These are phyloP conservation scores for Eucalyptus polybractea DNA, from an alignment of 345 rosid genomes.

Conservation along the genomic window DNA sequence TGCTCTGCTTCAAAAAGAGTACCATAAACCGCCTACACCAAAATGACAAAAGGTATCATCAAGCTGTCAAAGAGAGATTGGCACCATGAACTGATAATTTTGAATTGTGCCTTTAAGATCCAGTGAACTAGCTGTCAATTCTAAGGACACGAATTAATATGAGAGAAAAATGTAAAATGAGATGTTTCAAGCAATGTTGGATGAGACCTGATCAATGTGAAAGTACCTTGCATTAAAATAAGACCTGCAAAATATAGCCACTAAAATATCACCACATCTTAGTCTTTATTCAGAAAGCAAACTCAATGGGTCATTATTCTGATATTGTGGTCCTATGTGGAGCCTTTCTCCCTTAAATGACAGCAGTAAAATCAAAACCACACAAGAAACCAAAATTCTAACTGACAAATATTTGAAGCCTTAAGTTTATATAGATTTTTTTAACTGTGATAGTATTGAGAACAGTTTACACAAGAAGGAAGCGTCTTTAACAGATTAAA, in stretches of 20 bases:
- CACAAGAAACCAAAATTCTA: not conserved
- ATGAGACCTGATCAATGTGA: not conserved
- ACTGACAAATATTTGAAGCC: not conserved
- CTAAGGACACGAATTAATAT: not conserved
- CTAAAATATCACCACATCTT: not conserved
- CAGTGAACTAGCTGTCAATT: not conserved
- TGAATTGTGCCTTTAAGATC: not conserved
- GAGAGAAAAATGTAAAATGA: not conserved
- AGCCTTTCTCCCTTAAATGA: not conserved
- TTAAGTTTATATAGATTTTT: not conserved
- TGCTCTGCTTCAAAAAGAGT: slow-evolving; percentile 98
- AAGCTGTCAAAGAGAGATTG: not conserved
- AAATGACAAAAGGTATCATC: not conserved
- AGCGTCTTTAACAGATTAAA: not conserved
- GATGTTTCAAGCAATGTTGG: not conserved
- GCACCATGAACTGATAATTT: not conserved
- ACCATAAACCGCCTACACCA: slow-evolving; percentile 82
- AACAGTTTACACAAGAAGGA: not conserved
- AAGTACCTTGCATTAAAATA: not conserved
- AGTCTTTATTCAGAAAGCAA: not conserved
- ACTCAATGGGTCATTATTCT: not conserved
- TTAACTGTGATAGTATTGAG: not conserved
- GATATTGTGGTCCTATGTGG: not conserved
- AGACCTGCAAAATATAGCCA: not conserved
- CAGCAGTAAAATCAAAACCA: not conserved